Conservation (phyloP, 106 monocot genomes). For the Chionographis japonica region DNA sequence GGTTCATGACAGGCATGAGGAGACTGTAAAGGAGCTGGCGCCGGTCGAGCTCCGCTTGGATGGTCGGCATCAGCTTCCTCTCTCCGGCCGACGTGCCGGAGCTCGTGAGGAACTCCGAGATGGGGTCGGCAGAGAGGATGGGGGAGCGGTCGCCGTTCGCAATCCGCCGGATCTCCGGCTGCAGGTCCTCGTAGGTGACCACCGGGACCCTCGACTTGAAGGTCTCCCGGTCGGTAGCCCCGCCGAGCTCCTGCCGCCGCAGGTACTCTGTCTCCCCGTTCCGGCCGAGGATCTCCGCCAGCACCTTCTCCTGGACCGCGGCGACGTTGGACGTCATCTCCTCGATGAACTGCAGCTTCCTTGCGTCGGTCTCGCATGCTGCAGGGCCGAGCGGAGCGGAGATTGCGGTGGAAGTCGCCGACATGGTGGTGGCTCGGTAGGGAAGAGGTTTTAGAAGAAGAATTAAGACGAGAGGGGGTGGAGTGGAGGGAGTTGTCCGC, state of each 20-base stretch:
- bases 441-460: not conserved
- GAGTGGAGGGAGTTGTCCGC: not conserved
- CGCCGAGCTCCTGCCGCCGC: conserved; percentile 24
- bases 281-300: conserved; percentile 45
- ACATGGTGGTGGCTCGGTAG: not conserved
- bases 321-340: conserved; percentile 40
- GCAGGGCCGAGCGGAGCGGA: conserved; percentile 14
- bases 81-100: conserved; percentile 72
- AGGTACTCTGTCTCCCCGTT: conserved; percentile 63
- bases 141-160: conserved; percentile 74
- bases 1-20: conserved; percentile 75
- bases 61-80: conserved; percentile 72
- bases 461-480: not conserved
- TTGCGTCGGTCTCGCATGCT: conserved; percentile 28
- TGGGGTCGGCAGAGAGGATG: conserved; percentile 54
- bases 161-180: conserved; percentile 64
- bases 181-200: conserved; percentile 67
- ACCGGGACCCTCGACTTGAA: conserved; percentile 56
- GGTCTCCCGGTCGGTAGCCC: conserved; percentile 21
- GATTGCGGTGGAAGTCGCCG: not conserved
- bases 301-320: conserved; percentile 43
- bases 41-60: conserved; percentile 52
- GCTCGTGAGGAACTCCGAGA: conserved; percentile 79
- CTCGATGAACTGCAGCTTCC: conserved; percentile 45
- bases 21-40: conserved; percentile 67